Evolutionary conservation across 139 green algal genomes (phyloP), one percentile per base, ranked within the genome.

Genomic region (Trebouxia sp.): DNA sequence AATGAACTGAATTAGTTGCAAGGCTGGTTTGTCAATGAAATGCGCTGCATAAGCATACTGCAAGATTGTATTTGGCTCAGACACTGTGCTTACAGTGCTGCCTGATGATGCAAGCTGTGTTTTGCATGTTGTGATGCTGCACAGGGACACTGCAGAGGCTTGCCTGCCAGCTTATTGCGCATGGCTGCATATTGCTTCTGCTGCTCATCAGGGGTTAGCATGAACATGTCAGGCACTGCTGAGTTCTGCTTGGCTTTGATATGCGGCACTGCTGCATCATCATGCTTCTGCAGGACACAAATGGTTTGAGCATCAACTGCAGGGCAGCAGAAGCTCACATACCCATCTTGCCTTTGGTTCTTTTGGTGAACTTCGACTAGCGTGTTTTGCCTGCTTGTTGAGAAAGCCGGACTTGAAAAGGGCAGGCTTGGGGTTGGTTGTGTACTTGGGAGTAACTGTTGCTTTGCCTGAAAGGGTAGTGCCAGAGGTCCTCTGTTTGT

Each of bases 361-460:
- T n/a, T n/a, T n/a, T n/a, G n/a, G n/a, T n/a, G n/a, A n/a, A n/a
- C n/a, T n/a, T n/a, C n/a, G n/a, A n/a, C n/a, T n/a, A n/a, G n/a
- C n/a, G n/a, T n/a, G n/a, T n/a, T n/a, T n/a, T n/a, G n/a, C n/a
- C 47, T 53, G 47, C 20, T 53, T 53, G 47, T 72, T 45, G 37
- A 72, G 28, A 45, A 72, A 72, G 62, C 62, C 62, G n/a, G 62
- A 72, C 32, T 72, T 72, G 32, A 72, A 1, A 0, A 35, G 62
- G n/a, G 66, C 67, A 83, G 88, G 53, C 74, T 79, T 22, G 76
- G 77, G 41, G 82, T 75, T 32, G 58, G n/a, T 26, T 42, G 62
- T 43, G 32, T 72, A 72, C 1, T 72, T 72, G 11, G 62, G 62
- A 9, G 62, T 72, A 6, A 72, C 62, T 43, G 37, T 41, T 42